Evolutionary conservation across 2,329 filamentous ascomycete genomes (phyloP).

Genomic region (Magnaporthiopsis rhizophila): DNA sequence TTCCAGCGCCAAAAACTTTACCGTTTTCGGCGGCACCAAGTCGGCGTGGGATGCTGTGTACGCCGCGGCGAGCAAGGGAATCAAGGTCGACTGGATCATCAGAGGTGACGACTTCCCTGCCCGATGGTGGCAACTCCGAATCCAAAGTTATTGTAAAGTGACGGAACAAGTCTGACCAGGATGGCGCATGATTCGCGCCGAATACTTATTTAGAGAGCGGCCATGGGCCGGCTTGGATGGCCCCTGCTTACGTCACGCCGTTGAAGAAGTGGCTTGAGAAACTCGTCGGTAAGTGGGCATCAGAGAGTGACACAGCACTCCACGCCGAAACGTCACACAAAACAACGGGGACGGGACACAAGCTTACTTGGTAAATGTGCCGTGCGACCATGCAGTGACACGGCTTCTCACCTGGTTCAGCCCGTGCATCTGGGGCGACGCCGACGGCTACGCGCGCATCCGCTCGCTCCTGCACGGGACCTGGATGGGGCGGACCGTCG

Average conservation of each 20-base stretch:
- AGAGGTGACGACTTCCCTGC: conserved; percentile 27
- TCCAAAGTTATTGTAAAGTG: background rate
- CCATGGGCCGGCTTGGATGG: conserved; percentile 51
- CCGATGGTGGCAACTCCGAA: too few species aligned
- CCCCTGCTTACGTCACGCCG: conserved; percentile 55
- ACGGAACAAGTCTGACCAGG: background rate
- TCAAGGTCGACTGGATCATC: conserved; percentile 53
- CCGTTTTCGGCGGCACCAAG: conserved; percentile 56
- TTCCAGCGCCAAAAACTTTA: conserved; percentile 32
- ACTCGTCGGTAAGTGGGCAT: conserved; percentile 40
- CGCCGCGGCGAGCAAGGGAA: conserved; percentile 45
- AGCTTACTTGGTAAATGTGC: background rate
- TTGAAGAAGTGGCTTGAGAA: conserved; percentile 62
- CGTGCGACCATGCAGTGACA: conserved; percentile 30
- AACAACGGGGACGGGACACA: background rate
- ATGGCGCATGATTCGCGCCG: background rate
- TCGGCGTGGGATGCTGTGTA: conserved; percentile 60
- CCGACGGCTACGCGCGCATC: conserved; percentile 49
- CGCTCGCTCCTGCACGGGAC: conserved; percentile 51
- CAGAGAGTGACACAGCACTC: background rate
- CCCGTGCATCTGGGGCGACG: conserved; percentile 63
- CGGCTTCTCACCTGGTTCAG: conserved; percentile 66
- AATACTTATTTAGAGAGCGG: conserved; percentile 26
- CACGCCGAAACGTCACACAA: too few species aligned
- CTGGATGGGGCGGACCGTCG: conserved; percentile 44